Base-by-base conservation (phyloP, 2,329 filamentous ascomycete species). In the Dactylellina drechsleri region DNA sequence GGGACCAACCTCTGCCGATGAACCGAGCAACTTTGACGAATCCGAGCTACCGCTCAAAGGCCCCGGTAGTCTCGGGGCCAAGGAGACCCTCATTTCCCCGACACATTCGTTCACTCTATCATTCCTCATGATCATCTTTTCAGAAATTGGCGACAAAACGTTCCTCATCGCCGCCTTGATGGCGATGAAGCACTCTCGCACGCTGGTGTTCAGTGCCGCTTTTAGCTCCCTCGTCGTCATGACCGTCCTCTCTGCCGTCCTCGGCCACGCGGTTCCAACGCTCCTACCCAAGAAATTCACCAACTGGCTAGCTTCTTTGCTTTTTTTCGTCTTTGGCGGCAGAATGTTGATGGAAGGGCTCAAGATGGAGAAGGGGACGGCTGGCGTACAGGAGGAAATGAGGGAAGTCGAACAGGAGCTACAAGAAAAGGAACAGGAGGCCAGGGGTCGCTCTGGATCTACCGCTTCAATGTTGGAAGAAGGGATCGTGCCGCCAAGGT, bases 141-240 rank as follows among this genome's bases (percentile, higher is more conserved):
- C 94, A 54, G 95, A 99, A 82, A 89, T 99, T 79, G 95, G 95
- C 77, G 95, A 99, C 87, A 99, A 99, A 84, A 99, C 95, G 0
- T 99, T 99, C 85, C 86, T 99, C 50, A 92, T 99, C 20, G 95
- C 95, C 5, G 94, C 93, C 6, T 87, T 99, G 16, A 99, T 99
- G 95, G 95, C 95, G 12, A 99, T 99, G 95, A 95, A 97, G 81
- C 94, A 99, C 80, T 91, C 95, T 76, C 90, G 95, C 61, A 85
- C 97, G 77, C 87, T 98, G 12, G 95, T 99, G 76, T 99, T 99
- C 83, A 91, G 92, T 1, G 93, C 95, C 6, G 95, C 95, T n/a
- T 94, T 97, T 79, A 89, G 90, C 62, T 96, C 95, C 8, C 86
- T 99, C 53, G 88, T 97, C 73, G 87, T 91, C 81, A 99, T 99